These are phyloP conservation scores for Thymus quinquecostatus DNA, from an alignment of 257 asterid genomes.

Conservation along the genomic window DNA sequence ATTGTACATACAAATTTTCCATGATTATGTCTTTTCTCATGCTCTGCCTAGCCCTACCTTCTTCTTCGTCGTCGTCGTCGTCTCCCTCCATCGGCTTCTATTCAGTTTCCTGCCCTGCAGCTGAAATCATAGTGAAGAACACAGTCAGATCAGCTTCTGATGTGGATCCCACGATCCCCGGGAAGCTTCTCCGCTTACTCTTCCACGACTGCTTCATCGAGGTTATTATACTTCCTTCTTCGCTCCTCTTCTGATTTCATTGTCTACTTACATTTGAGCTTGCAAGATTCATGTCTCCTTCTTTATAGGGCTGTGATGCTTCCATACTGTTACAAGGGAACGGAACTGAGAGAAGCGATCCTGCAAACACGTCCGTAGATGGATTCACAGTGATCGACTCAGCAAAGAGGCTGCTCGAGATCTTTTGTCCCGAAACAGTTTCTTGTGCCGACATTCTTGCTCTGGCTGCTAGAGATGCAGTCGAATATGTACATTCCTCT, in stretches of 20 bases:
- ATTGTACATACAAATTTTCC: slow-evolving; percentile 28
- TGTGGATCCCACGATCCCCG: slow-evolving; percentile 65
- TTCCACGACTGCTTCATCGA: slow-evolving; percentile 85
- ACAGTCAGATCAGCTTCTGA: slow-evolving; percentile 73
- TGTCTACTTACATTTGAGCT: neutral
- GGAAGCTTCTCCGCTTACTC: slow-evolving; percentile 73
- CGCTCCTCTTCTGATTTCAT: neutral
- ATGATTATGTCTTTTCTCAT: slow-evolving; percentile 23
- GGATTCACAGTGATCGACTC: slow-evolving; percentile 71
- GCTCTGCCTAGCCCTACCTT: slow-evolving; percentile 17
- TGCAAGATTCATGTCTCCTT: neutral
- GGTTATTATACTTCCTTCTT: slow-evolving; percentile 36
- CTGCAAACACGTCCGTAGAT: slow-evolving; percentile 66
- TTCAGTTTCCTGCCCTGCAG: slow-evolving; percentile 65
- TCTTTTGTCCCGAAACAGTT: slow-evolving; percentile 69
- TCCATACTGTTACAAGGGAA: slow-evolving; percentile 75
- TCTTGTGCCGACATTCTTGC: slow-evolving; percentile 88
- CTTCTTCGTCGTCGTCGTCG: slow-evolving; percentile 39
- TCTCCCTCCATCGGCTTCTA: slow-evolving; percentile 57
- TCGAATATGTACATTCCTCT: slow-evolving; percentile 52
- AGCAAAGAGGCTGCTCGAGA: slow-evolving; percentile 65
- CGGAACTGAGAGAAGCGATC: slow-evolving; percentile 71
- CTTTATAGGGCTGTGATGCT: slow-evolving; percentile 76
- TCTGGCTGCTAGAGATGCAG: slow-evolving; percentile 83
- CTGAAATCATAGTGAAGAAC: slow-evolving; percentile 67